Percentiles rank a stretch among this genome's conserved stretches.
These are phyloP conservation scores for Lentinula sp. DNA, from an alignment of 768 basidiomycete species.

Conservation along the genomic window DNA sequence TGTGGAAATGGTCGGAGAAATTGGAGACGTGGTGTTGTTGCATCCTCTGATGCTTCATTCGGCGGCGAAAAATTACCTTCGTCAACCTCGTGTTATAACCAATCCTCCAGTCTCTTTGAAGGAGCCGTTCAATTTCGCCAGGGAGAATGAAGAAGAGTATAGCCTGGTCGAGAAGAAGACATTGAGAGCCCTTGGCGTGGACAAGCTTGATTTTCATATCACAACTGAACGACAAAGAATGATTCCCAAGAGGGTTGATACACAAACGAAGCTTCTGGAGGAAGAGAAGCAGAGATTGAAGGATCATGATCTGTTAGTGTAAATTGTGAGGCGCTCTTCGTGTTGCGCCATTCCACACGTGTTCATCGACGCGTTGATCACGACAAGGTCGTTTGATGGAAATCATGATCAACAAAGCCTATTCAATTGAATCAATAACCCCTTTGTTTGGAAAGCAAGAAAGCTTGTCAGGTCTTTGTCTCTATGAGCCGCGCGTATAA, in stretches of 20 bases:
- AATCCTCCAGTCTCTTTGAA: conserved; percentile 56
- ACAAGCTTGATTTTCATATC: conserved; percentile 37
- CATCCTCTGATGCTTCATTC: conserved; percentile 64
- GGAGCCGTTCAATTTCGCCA: conserved; percentile 47
- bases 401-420: not conserved
- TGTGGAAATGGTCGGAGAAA: conserved; percentile 51
- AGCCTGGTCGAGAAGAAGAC: conserved; percentile 59
- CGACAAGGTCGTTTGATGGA: not conserved
- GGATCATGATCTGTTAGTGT: not conserved
- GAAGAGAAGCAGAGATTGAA: conserved; percentile 38
- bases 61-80: conserved; percentile 52
- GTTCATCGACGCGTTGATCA: not conserved
- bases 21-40: conserved; percentile 60
- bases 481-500: too few species aligned
- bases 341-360: not conserved
- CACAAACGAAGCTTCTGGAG: conserved; percentile 42
- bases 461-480: too few species aligned
- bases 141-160: conserved; percentile 38
- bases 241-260: conserved; percentile 37
- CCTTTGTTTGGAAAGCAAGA: too few species aligned
- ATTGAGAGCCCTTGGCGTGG: conserved; percentile 43
- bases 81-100: conserved; percentile 54
- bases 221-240: conserved; percentile 40
- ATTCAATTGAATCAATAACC: not conserved
- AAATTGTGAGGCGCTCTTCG: not conserved